Conservation (phyloP, 768 basidiomycete genomes). For the Antrodiella citrinella region DNA sequence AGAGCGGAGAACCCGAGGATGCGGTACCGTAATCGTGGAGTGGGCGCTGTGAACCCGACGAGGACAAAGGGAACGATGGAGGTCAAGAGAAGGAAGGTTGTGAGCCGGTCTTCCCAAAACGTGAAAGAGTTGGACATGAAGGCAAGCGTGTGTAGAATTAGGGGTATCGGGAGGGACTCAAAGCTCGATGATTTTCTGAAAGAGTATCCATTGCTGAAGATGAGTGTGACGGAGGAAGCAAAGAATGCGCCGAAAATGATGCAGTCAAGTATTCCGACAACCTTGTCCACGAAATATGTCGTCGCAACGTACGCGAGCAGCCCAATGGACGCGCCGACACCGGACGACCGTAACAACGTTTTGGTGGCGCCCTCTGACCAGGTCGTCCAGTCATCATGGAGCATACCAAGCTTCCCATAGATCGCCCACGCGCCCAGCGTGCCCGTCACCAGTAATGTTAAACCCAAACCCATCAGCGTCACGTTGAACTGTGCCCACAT, state of each 20-base stretch:
- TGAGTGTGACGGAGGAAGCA: slow-evolving; percentile 36
- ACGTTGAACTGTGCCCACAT: slow-evolving; percentile 96
- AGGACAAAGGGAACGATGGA: slow-evolving; percentile 55
- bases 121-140: slow-evolving; percentile 95
- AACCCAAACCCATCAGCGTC: slow-evolving; percentile 65
- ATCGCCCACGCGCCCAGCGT: slow-evolving; percentile 47
- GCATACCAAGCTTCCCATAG: slow-evolving; percentile 39
- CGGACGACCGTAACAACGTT: slow-evolving; percentile 3
- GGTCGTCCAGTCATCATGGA: slow-evolving; percentile 32
- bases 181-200: neutral
- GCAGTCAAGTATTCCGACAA: slow-evolving; percentile 46
- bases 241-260: slow-evolving; percentile 42
- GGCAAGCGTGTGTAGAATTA: slow-evolving; percentile 60
- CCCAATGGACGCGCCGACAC: slow-evolving; percentile 10
- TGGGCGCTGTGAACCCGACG: slow-evolving; percentile 61
- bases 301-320: slow-evolving; percentile 26
- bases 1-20: slow-evolving; percentile 66
- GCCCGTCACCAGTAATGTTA: slow-evolving; percentile 50
- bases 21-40: slow-evolving; percentile 57
- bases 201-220: slow-evolving; percentile 29
- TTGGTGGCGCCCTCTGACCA: slow-evolving; percentile 25
- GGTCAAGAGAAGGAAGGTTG: slow-evolving; percentile 64
- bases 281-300: slow-evolving; percentile 22
- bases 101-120: slow-evolving; percentile 91
- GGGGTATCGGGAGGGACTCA: slow-evolving; percentile 33